These are phyloP conservation scores for Emericellopsis cladophorae DNA, from an alignment of 2,329 filamentous ascomycete genomes.

Conservation along the genomic window DNA sequence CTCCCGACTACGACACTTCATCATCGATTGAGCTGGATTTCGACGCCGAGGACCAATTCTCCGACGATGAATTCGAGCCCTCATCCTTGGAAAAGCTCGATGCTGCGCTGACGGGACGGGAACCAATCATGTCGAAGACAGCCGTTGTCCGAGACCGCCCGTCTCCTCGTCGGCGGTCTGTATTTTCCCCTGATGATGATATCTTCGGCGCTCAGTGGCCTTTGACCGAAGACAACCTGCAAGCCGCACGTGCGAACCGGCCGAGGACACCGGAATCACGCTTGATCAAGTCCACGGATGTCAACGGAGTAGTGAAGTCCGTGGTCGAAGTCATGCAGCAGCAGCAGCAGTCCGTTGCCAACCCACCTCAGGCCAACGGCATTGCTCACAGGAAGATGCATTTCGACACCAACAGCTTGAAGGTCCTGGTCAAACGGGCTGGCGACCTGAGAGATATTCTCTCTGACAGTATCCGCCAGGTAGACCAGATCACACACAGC, in stretches of 20 bases:
- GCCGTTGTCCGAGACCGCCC: slow-evolving; percentile 41
- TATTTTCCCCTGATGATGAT: slow-evolving; percentile 54
- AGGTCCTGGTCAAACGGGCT: slow-evolving; percentile 50
- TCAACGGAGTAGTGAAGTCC: slow-evolving; percentile 41
- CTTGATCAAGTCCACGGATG: slow-evolving; percentile 16
- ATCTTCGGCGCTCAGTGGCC: slow-evolving; percentile 47
- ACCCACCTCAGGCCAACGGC: slow-evolving; percentile 11
- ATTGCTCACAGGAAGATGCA: slow-evolving; percentile 41
- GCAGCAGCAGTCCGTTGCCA: slow-evolving; percentile 32
- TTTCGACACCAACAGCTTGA: slow-evolving; percentile 58
- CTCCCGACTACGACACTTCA: slow-evolving; percentile 22
- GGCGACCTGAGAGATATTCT: slow-evolving; percentile 45
- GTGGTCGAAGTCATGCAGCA: slow-evolving; percentile 54
- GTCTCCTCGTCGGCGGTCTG: slow-evolving; percentile 41
- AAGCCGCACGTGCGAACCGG: slow-evolving; percentile 22
- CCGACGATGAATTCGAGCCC: slow-evolving; percentile 35
- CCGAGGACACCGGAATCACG: slow-evolving; percentile 27
- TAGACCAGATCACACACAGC: slow-evolving; percentile 44
- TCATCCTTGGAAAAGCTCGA: slow-evolving; percentile 28
- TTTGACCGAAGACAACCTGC: slow-evolving; percentile 21
- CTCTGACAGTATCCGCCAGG: slow-evolving; percentile 45
- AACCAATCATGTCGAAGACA: slow-evolving; percentile 32
- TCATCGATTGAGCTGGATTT: slow-evolving; percentile 26
- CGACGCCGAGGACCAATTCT: slow-evolving; percentile 28
- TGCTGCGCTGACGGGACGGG: slow-evolving; percentile 26